Evolutionary conservation across 108 stramenopile genomes (phyloP).

Genomic region (Nitzschia palea): DNA sequence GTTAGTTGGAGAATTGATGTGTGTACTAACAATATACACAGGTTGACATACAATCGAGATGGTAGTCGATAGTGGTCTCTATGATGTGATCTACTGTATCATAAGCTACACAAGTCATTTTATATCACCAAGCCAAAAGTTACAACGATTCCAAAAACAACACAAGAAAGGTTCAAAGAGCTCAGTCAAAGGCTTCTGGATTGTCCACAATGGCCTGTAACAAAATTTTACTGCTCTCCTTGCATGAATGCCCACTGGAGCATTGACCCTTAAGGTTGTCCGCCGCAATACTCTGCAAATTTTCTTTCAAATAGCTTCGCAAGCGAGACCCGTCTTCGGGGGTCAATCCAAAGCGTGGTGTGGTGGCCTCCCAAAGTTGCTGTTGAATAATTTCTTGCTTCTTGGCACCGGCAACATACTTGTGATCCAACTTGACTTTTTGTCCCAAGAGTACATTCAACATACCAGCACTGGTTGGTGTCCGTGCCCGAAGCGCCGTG

Average conservation of each 20-base stretch:
- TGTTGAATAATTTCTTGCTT: conserved; percentile 7
- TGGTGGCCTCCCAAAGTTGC: conserved; percentile 13
- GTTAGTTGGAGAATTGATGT: too few relatives aligned
- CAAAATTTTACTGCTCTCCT: conserved; percentile 14
- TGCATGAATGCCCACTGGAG: conserved; percentile 39
- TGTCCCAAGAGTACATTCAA: conserved; percentile 29
- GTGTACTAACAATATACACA: too few relatives aligned
- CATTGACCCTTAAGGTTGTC: conserved; percentile 44
- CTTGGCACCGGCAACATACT: conserved; percentile 17
- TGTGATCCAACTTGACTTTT: not conserved
- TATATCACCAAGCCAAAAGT: too few relatives aligned
- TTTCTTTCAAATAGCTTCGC: conserved; percentile 13
- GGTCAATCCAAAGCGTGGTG: conserved; percentile 21
- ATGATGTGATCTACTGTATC: too few relatives aligned
- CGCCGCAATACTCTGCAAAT: conserved; percentile 27
- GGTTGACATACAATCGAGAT: too few relatives aligned
- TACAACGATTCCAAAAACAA: too few relatives aligned
- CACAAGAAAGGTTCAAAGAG: too few relatives aligned
- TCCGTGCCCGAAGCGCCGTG: conserved; percentile 63
- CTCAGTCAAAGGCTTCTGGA: not conserved
- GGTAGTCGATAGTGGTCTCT: too few relatives aligned
- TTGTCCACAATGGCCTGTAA: conserved; percentile 20
- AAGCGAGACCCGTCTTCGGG: not conserved
- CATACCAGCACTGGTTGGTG: conserved; percentile 79
- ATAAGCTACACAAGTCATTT: too few relatives aligned